Evolutionary conservation across 2,329 filamentous ascomycete species (phyloP).

Genomic region (Botrytis elliptica): DNA sequence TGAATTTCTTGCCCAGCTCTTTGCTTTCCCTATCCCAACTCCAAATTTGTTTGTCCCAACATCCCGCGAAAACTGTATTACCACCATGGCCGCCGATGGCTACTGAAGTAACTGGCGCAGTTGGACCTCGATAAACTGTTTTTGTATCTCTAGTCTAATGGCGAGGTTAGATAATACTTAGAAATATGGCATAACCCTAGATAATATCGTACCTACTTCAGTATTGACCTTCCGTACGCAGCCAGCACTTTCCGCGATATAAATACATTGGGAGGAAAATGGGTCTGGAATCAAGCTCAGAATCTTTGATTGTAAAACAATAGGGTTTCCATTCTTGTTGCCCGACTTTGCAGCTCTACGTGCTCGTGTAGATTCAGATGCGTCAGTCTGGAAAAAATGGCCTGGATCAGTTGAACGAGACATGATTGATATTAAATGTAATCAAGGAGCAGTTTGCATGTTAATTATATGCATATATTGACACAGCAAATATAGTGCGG

Average conservation of each 20-base stretch:
- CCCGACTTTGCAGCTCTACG: constrained; percentile 67
- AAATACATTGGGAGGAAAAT: constrained; percentile 57
- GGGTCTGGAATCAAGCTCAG: constrained; percentile 72
- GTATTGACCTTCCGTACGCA: constrained; percentile 70
- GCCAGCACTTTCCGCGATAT: constrained; percentile 85
- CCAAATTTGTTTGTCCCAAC: constrained; percentile 93
- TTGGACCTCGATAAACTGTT: constrained; percentile 67
- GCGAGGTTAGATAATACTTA: constrained; percentile 20
- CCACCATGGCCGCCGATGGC: constrained; percentile 59
- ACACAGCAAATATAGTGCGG: constrained; percentile 24
- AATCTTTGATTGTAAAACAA: constrained; percentile 81
- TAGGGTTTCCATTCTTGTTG: constrained; percentile 81
- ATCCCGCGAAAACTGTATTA: constrained; percentile 74
- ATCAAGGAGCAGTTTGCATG: background rate
- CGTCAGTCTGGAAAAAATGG: constrained; percentile 88
- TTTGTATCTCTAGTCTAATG: constrained; percentile 45
- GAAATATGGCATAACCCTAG: background rate
- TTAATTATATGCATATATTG: background rate
- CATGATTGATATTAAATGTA: constrained; percentile 42
- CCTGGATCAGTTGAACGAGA: constrained; percentile 71
- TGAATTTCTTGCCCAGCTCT: constrained; percentile 57
- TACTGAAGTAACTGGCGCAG: constrained; percentile 76
- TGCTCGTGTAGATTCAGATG: constrained; percentile 41
- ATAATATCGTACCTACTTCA: constrained; percentile 59
- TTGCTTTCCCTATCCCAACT: constrained; percentile 69